These are phyloP conservation scores for Aureobasidium sp. DNA, from an alignment of 2,329 filamentous ascomycete species.

Conservation along the genomic window DNA sequence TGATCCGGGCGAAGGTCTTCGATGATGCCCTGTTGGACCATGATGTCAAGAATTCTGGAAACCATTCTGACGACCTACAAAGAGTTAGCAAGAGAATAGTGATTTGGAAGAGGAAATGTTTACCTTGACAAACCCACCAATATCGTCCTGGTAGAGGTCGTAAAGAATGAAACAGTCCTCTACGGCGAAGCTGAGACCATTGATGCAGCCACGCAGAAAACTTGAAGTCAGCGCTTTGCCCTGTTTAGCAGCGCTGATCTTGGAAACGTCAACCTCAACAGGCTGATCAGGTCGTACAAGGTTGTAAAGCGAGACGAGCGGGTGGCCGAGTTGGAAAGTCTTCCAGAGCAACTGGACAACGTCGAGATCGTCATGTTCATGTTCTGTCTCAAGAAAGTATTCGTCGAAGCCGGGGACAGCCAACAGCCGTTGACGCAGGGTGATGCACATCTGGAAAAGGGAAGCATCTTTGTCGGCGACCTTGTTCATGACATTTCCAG, in stretches of 20 bases:
- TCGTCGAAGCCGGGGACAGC: constrained; percentile 75
- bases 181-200: constrained; percentile 69
- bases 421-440: constrained; percentile 70
- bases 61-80: constrained; percentile 77
- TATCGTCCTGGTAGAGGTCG: constrained; percentile 88
- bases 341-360: constrained; percentile 90
- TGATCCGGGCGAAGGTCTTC: constrained; percentile 48
- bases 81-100: constrained; percentile 16
- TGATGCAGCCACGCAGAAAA: constrained; percentile 83
- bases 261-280: constrained; percentile 59
- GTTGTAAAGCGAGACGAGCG: constrained; percentile 85
- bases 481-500: constrained; percentile 94
- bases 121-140: constrained; percentile 94
- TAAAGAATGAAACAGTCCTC: constrained; percentile 86
- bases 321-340: constrained; percentile 74
- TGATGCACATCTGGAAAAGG: constrained; percentile 90
- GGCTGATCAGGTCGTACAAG: constrained; percentile 63
- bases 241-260: constrained; percentile 58
- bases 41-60: constrained; percentile 81
- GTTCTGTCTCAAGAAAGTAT: constrained; percentile 21
- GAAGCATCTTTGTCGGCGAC: constrained; percentile 86
- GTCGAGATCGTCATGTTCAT: constrained; percentile 63
- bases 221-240: constrained; percentile 86
- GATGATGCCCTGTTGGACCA: constrained; percentile 71
- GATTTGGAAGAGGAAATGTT: constrained; percentile 21